Conservation (phyloP, 2,329 filamentous ascomycete genomes). For the Fonsecaea pedrosoi region DNA sequence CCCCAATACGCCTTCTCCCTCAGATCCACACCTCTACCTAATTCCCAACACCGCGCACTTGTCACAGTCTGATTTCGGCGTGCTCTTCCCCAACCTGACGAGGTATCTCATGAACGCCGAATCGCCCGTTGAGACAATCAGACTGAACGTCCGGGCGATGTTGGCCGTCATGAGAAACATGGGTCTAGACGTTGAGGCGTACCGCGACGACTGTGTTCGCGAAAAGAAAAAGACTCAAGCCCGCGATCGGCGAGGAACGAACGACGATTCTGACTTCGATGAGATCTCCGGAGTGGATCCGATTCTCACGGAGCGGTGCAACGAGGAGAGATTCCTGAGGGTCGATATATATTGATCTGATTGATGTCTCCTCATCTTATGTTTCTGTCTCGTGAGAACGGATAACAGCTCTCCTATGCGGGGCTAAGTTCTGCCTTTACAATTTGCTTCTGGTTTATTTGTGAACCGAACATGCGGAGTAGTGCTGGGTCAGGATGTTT, state of each 20-base stretch:
- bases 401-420: background rate
- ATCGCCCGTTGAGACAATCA: slow-evolving; percentile 43
- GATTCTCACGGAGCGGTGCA: slow-evolving; percentile 23
- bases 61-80: slow-evolving; percentile 81
- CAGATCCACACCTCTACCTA: slow-evolving; percentile 73
- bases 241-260: background rate
- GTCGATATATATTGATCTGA: slow-evolving; percentile 17
- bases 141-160: slow-evolving; percentile 45
- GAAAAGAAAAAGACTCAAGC: background rate
- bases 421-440: background rate
- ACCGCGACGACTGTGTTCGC: slow-evolving; percentile 1
- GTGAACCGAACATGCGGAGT: background rate
- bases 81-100: slow-evolving; percentile 75
- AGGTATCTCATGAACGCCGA: slow-evolving; percentile 57
- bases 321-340: slow-evolving; percentile 30
- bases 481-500: background rate
- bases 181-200: slow-evolving; percentile 29
- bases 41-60: slow-evolving; percentile 77
- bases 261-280: slow-evolving; percentile 10
- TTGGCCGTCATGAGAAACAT: slow-evolving; percentile 38
- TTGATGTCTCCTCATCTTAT: background rate
- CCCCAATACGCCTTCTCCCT: slow-evolving; percentile 40
- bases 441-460: background rate
- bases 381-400: background rate
- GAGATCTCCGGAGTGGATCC: slow-evolving; percentile 10